Conservation (phyloP, 2,329 filamentous ascomycete species). For the Sporothrix inflata region DNA sequence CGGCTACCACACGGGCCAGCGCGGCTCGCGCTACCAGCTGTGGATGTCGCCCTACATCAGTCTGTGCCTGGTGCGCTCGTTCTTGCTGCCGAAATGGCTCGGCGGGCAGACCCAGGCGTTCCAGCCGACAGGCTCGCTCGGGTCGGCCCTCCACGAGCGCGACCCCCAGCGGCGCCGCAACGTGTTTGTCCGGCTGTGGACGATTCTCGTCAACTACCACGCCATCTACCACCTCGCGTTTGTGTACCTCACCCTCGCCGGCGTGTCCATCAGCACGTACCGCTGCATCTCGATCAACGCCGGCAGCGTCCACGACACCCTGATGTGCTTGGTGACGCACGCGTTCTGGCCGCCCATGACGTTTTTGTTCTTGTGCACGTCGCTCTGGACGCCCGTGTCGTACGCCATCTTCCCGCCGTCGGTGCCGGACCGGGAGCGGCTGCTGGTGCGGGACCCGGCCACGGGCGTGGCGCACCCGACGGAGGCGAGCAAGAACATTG, state of each 20-base stretch:
- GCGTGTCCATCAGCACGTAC: slow-evolving; percentile 52
- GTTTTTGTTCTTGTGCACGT: slow-evolving; percentile 58
- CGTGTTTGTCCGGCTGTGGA: slow-evolving; percentile 57
- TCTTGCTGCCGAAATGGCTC: slow-evolving; percentile 63
- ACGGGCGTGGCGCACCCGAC: slow-evolving; percentile 56
- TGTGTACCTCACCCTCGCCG: slow-evolving; percentile 47
- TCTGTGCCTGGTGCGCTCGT: slow-evolving; percentile 59
- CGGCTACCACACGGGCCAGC: slow-evolving; percentile 62
- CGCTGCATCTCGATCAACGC: slow-evolving; percentile 45
- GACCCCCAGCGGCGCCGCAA: slow-evolving; percentile 55
- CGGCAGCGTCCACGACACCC: slow-evolving; percentile 59
- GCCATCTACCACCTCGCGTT: slow-evolving; percentile 49
- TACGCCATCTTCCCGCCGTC: slow-evolving; percentile 64
- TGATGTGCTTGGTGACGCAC: slow-evolving; percentile 60
- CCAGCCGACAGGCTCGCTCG: slow-evolving; percentile 61
- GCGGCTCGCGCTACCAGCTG: slow-evolving; percentile 58
- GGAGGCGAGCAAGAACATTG: slow-evolving; percentile 47
- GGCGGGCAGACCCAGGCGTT: slow-evolving; percentile 62
- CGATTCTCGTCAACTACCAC: slow-evolving; percentile 58
- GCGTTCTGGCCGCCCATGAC: slow-evolving; percentile 65
- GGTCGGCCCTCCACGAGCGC: slow-evolving; percentile 61
- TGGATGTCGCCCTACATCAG: slow-evolving; percentile 56
- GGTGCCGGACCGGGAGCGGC: slow-evolving; percentile 61
- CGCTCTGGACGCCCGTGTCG: slow-evolving; percentile 60
- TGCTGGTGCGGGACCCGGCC: slow-evolving; percentile 59